Evolutionary conservation across 1,139 yeast species (phyloP).

Genomic region (Kluyveromyces sp.): DNA sequence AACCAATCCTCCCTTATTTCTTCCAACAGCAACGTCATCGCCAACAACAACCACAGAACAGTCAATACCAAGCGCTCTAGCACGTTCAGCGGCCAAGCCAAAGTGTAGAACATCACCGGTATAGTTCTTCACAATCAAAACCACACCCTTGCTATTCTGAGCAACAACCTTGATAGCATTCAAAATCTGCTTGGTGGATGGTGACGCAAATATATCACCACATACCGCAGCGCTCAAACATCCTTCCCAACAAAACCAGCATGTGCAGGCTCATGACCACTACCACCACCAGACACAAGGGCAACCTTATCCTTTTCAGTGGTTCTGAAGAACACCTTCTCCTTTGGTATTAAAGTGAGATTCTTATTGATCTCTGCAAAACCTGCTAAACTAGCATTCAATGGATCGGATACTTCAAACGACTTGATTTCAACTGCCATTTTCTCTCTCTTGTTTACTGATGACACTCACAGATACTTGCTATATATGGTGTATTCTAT

Average conservation of each 20-base stretch:
- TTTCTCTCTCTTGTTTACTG: neutral
- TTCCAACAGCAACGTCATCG: constrained; percentile 91
- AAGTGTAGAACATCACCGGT: constrained; percentile 92
- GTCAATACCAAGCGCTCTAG: constrained; percentile 64
- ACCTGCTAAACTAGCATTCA: constrained; percentile 57
- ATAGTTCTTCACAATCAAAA: constrained; percentile 79
- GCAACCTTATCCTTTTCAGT: constrained; percentile 47
- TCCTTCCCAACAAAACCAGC: constrained; percentile 82
- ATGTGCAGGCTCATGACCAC: constrained; percentile 93
- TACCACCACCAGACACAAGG: constrained; percentile 85
- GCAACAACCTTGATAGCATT: constrained; percentile 45
- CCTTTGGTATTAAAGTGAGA: constrained; percentile 53
- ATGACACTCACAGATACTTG: too few species aligned
- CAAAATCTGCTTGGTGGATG: constrained; percentile 79
- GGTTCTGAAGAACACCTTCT: constrained; percentile 53
- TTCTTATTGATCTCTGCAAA: constrained; percentile 63
- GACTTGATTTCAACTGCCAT: constrained; percentile 18
- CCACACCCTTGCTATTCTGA: constrained; percentile 52
- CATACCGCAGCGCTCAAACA: constrained; percentile 80
- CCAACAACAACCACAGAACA: constrained; percentile 71
- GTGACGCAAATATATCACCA: constrained; percentile 86
- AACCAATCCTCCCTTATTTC: constrained; percentile 77
- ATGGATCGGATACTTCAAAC: constrained; percentile 47
- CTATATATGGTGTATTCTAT: too few species aligned
- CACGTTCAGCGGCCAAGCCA: constrained; percentile 84